These are phyloP conservation scores for Ambrosia artemisiifolia DNA, from an alignment of 129 eudicot species.

Conservation along the genomic window DNA sequence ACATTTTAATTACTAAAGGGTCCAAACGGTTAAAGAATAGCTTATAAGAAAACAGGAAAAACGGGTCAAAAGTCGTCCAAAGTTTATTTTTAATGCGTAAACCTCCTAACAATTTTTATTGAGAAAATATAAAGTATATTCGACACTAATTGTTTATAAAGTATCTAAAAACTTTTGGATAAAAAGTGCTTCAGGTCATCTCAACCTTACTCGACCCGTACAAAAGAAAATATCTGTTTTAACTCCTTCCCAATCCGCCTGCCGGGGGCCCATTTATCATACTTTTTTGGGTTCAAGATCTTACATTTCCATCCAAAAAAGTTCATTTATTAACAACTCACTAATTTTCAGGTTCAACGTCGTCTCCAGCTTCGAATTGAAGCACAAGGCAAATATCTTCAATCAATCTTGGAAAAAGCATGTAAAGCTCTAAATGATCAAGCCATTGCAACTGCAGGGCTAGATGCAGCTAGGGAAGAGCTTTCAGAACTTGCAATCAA, in stretches of 20 bases:
- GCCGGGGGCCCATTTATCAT: not conserved
- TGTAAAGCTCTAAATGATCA: constrained; percentile 71
- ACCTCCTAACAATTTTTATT: not conserved
- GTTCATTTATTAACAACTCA: not conserved
- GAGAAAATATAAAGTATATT: not conserved
- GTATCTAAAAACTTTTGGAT: not conserved
- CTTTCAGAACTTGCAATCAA: constrained; percentile 70
- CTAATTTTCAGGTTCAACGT: constrained; percentile 66
- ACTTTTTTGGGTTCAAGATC: not conserved
- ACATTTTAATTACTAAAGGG: not conserved
- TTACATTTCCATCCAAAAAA: not conserved
- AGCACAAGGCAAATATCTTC: constrained; percentile 84
- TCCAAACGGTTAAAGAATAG: not conserved
- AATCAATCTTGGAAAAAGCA: constrained; percentile 83
- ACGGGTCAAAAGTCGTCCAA: not conserved
- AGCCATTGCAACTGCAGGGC: constrained; percentile 52
- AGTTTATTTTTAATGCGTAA: not conserved
- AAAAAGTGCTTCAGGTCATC: no score
- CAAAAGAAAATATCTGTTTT: no score
- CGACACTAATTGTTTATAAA: not conserved
- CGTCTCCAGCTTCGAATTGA: constrained; percentile 85
- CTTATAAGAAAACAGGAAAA: not conserved
- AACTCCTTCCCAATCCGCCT: no score
- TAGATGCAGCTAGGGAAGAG: constrained; percentile 69
- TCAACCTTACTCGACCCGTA: no score